Evolutionary conservation across 495 filamentous ascomycete genomes (phyloP).

Genomic region (Penicilliopsis zonata): DNA sequence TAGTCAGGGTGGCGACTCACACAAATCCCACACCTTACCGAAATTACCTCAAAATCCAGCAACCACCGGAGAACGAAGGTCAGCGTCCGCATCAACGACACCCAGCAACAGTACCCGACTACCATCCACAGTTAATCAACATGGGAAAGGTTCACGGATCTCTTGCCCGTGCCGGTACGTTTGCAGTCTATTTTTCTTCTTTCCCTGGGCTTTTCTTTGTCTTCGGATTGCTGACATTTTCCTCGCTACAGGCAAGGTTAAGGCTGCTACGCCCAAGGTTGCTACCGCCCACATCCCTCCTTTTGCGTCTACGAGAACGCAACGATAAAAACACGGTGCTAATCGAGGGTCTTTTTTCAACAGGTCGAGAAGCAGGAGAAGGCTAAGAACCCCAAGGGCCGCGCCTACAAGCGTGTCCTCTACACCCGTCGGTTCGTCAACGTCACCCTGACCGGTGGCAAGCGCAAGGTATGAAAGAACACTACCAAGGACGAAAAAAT

Average conservation of each 20-base stretch:
- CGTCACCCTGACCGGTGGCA: constrained; percentile 96
- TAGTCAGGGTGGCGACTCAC: too few species aligned
- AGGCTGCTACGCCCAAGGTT: constrained; percentile 2
- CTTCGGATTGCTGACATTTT: not conserved
- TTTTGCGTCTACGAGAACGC: not conserved
- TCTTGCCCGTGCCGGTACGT: constrained; percentile 4
- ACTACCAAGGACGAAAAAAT: not conserved
- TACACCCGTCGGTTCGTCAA: constrained; percentile 99
- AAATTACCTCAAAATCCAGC: too few species aligned
- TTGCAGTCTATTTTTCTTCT: not conserved
- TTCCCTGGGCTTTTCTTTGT: not conserved
- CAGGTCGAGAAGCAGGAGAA: constrained; percentile 34
- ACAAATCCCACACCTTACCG: too few species aligned
- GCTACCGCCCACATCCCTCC: not conserved
- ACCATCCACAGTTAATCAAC: too few species aligned
- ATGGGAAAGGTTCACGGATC: constrained; percentile 5
- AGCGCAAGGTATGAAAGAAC: constrained; percentile 91
- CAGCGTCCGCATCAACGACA: too few species aligned
- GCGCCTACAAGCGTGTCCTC: constrained; percentile 92
- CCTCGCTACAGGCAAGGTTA: constrained; percentile 5
- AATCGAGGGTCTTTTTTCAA: constrained; percentile 3
- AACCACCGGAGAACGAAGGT: too few species aligned
- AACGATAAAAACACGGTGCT: not conserved
- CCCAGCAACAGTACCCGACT: too few species aligned
- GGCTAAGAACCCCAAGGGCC: constrained; percentile 73